Conservation (phyloP, 208 protist genomes). For the Leishmania guyanensis region DNA sequence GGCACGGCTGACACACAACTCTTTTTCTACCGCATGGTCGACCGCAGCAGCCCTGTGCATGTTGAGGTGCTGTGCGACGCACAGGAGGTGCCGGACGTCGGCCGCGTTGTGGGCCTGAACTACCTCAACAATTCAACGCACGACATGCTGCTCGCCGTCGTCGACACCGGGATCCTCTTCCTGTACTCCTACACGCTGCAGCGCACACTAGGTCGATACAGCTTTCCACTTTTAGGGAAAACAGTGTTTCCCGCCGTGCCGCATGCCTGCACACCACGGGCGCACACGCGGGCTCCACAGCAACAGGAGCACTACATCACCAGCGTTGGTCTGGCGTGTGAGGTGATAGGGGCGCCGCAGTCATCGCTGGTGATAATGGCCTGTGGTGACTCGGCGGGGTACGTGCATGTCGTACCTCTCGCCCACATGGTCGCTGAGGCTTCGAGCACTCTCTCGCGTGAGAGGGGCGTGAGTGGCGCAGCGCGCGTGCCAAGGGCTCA, state of each 20-base stretch:
- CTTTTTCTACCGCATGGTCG: slow-evolving; percentile 78
- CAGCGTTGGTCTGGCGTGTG: slow-evolving; percentile 11
- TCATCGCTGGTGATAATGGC: slow-evolving; percentile 15
- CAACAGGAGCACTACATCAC: slow-evolving; percentile 32
- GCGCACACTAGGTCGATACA: slow-evolving; percentile 41
- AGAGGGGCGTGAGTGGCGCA: not conserved
- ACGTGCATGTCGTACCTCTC: slow-evolving; percentile 27
- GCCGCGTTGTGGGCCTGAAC: slow-evolving; percentile 62
- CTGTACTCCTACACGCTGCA: slow-evolving; percentile 73
- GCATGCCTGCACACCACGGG: not conserved
- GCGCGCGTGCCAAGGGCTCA: not conserved
- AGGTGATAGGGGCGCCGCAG: not conserved
- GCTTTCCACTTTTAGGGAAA: slow-evolving; percentile 17
- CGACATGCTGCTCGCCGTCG: slow-evolving; percentile 65
- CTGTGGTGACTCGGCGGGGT: slow-evolving; percentile 30
- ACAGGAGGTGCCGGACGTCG: slow-evolving; percentile 47
- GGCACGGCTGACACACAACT: slow-evolving; percentile 73
- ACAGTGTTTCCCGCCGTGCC: not conserved
- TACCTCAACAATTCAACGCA: slow-evolving; percentile 79
- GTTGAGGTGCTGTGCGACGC: slow-evolving; percentile 53
- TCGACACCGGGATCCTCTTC: slow-evolving; percentile 71
- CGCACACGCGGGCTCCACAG: not conserved
- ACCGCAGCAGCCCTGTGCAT: slow-evolving; percentile 50
- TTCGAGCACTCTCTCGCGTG: slow-evolving; percentile 5
- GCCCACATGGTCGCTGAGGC: slow-evolving; percentile 10